Percentiles rank a stretch among this genome's conserved stretches.
phyloP scores from a whole-genome alignment of 164 flowering plant genomes.

The Santalum album region DNA sequence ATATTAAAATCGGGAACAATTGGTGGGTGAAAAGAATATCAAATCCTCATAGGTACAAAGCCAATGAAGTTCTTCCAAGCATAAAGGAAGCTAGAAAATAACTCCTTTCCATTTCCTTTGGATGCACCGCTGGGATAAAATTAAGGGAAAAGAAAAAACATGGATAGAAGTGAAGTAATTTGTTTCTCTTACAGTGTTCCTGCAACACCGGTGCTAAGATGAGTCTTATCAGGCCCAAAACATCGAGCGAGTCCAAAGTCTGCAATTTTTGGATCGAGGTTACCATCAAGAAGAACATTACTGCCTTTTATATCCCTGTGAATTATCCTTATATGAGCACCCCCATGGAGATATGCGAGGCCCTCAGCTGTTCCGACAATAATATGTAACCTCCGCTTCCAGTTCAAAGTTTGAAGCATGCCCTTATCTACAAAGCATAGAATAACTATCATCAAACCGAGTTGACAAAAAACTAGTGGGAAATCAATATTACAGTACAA shows the following conservation, averaged over 20 bases:
- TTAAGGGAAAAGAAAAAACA: not conserved
- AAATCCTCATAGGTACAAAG: too few species aligned
- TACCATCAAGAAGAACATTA: slow-evolving; percentile 65
- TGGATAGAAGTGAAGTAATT: not conserved
- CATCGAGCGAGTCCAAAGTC: slow-evolving; percentile 68
- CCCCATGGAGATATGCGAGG: slow-evolving; percentile 62
- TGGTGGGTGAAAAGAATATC: not conserved
- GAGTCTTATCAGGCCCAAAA: slow-evolving; percentile 50
- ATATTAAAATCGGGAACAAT: not conserved
- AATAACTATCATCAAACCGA: not conserved
- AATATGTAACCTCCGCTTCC: slow-evolving; percentile 51
- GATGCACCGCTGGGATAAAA: too few species aligned
- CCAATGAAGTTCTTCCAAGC: too few species aligned
- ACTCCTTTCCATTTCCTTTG: too few species aligned
- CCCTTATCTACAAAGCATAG: slow-evolving; percentile 34
- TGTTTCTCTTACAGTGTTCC: slow-evolving; percentile 62
- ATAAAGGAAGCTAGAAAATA: too few species aligned
- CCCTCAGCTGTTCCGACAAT: slow-evolving; percentile 73
- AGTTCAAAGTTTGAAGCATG: slow-evolving; percentile 27
- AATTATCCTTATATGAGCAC: slow-evolving; percentile 43
- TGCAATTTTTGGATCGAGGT: slow-evolving; percentile 55
- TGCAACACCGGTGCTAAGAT: slow-evolving; percentile 74
- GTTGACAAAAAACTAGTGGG: too few species aligned
- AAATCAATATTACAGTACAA: too few species aligned
- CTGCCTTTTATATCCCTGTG: slow-evolving; percentile 78